phyloP scores from a whole-genome alignment of 164 flowering plant genomes.

The Annona squamosa region DNA sequence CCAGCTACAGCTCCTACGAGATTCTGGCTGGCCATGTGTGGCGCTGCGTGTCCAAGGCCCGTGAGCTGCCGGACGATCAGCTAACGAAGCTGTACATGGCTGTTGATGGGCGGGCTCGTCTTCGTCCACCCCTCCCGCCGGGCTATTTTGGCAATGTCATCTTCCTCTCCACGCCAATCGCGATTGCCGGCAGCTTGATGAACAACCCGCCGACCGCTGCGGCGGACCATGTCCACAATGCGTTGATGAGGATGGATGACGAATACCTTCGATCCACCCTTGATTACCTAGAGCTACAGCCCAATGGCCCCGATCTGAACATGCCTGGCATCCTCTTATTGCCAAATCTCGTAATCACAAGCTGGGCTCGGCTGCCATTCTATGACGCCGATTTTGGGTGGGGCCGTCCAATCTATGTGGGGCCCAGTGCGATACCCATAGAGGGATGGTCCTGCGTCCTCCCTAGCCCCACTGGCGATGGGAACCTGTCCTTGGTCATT shows the following conservation, averaged over 20 bases:
- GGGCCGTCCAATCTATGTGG: slow-evolving; percentile 41
- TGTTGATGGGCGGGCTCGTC: slow-evolving; percentile 18
- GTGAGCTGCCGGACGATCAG: slow-evolving; percentile 13
- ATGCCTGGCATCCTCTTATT: slow-evolving; percentile 41
- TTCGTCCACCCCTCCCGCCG: slow-evolving; percentile 19
- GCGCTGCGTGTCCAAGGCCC: slow-evolving; percentile 33
- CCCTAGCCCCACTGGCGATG: slow-evolving; percentile 16
- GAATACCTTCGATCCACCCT: slow-evolving; percentile 40
- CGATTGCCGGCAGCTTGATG: slow-evolving; percentile 16
- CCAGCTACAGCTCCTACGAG: slow-evolving; percentile 22
- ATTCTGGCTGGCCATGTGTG: slow-evolving; percentile 27
- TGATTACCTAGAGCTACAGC: slow-evolving; percentile 58
- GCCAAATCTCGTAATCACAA: slow-evolving; percentile 28
- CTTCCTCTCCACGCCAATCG: slow-evolving; percentile 2
- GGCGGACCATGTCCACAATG: slow-evolving; percentile 40
- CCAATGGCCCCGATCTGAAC: slow-evolving; percentile 44
- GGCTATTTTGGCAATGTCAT: slow-evolving; percentile 28
- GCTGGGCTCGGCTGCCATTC: slow-evolving; percentile 30
- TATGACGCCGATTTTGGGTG: slow-evolving; percentile 36
- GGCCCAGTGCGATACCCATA: slow-evolving; percentile 24
- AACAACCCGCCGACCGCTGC: slow-evolving; percentile 22
- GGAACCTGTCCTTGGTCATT: slow-evolving; percentile 1
- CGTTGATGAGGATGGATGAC: slow-evolving; percentile 23
- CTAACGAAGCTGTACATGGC: slow-evolving; percentile 10
- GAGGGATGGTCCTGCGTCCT: slow-evolving; percentile 36